These are phyloP conservation scores for Candida sojae DNA, from an alignment of 1,139 yeast genomes.

Conservation along the genomic window DNA sequence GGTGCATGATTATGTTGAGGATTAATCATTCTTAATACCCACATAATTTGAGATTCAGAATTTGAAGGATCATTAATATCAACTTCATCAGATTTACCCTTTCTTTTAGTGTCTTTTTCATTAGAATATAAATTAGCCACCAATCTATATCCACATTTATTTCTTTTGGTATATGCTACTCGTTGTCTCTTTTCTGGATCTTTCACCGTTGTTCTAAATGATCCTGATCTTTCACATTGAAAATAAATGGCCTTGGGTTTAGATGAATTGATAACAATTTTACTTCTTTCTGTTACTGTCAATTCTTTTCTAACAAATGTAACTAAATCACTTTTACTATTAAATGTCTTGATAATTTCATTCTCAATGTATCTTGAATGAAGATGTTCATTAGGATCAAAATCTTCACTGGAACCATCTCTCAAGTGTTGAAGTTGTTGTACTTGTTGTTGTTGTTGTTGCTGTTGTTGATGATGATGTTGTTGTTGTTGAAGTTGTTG, in stretches of 20 bases:
- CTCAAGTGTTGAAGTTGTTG: conserved; percentile 4
- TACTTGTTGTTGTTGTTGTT: conserved; percentile 3
- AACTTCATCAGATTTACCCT: conserved; percentile 19
- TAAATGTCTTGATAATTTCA: conserved; percentile 48
- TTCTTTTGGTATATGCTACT: conserved; percentile 53
- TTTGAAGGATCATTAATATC: conserved; percentile 19
- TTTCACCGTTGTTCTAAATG: conserved; percentile 51
- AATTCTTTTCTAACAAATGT: conserved; percentile 44
- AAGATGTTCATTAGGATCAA: conserved; percentile 17
- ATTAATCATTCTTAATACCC: conserved; percentile 53
- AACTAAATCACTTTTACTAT: conserved; percentile 43
- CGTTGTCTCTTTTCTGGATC: conserved; percentile 49
- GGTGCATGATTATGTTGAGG: conserved; percentile 51
- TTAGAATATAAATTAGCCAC: conserved; percentile 51
- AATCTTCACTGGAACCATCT: conserved; percentile 7
- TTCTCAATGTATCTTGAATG: conserved; percentile 41
- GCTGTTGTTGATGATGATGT: conserved; percentile 20
- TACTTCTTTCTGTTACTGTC: conserved; percentile 47
- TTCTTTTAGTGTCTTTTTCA: conserved; percentile 40
- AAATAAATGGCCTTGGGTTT: conserved; percentile 54
- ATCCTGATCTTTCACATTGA: conserved; percentile 52
- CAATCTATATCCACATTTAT: conserved; percentile 50
- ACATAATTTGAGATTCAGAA: conserved; percentile 31
- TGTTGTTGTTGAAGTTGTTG: conserved; percentile 25
- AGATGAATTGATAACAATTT: conserved; percentile 50